Conservation (phyloP, 1,284 basidiomycete species). For the Thelephora terrestris region DNA sequence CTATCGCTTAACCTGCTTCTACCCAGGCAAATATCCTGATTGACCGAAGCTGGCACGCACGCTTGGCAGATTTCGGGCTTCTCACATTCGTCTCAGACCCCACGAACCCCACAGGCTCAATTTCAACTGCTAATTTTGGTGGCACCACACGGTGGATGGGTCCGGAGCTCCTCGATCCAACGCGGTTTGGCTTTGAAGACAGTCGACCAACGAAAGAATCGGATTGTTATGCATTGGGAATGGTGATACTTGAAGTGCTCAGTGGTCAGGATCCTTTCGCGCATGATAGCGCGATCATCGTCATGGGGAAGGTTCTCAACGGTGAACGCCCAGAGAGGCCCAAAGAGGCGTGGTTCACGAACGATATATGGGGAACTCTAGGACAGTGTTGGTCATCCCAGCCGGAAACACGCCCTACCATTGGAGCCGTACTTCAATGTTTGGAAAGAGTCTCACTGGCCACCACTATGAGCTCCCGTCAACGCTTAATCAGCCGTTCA, state of each 20-base stretch:
- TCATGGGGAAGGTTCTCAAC: neutral
- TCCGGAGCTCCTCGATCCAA: no score
- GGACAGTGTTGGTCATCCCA: neutral
- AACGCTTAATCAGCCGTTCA: no score
- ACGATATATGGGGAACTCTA: neutral
- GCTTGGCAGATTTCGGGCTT: slow-evolving; percentile 11
- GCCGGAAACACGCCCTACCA: neutral
- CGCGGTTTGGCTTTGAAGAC: slow-evolving; percentile 4
- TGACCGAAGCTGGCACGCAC: slow-evolving; percentile 1
- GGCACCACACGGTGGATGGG: slow-evolving; percentile 11
- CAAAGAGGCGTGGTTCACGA: neutral
- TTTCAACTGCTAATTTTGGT: slow-evolving; percentile 2
- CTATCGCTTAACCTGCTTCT: no score
- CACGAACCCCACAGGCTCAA: neutral
- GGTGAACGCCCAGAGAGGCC: neutral
- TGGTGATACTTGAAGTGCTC: neutral
- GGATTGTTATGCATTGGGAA: no score
- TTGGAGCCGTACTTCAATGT: neutral
- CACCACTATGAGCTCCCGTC: no score
- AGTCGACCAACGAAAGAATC: no score
- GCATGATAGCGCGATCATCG: neutral
- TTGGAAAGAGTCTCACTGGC: neutral
- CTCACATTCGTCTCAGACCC: slow-evolving; percentile 4
- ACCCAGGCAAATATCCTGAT: slow-evolving; percentile 9
- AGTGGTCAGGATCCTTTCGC: neutral